A percentile compares a stretch with the other conserved stretches of the same genome.
phyloP scores from a whole-genome alignment of 2,329 filamentous ascomycete genomes.

The Cytospora schulzeri region DNA sequence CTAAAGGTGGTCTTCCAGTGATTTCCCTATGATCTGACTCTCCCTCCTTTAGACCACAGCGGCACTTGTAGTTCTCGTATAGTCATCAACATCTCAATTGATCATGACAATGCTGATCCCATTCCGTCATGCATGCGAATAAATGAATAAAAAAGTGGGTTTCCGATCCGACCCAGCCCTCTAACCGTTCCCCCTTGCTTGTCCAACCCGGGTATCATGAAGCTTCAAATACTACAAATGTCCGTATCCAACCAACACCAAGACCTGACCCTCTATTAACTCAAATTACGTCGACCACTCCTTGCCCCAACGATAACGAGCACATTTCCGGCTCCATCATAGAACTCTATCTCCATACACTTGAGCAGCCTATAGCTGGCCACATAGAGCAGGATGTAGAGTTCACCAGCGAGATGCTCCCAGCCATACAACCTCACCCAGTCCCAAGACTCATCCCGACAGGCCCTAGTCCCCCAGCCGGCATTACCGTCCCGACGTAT shows the following conservation, averaged over 20 bases:
- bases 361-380: conserved; percentile 67
- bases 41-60: background rate
- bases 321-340: conserved; percentile 61
- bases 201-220: conserved; percentile 16
- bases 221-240: background rate
- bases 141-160: background rate
- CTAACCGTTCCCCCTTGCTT: background rate
- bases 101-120: background rate
- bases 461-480: conserved; percentile 70
- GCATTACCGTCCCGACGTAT: conserved; percentile 56
- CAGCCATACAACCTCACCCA: conserved; percentile 74
- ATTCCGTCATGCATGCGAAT: background rate
- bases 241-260: background rate
- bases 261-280: background rate
- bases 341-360: conserved; percentile 63
- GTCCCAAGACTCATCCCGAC: conserved; percentile 45
- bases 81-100: background rate
- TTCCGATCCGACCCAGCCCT: background rate
- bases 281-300: conserved; percentile 13
- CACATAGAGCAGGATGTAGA: conserved; percentile 75
- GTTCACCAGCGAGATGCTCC: conserved; percentile 71
- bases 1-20: conserved; percentile 7
- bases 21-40: background rate
- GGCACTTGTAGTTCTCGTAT: background rate
- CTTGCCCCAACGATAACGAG: conserved; percentile 48